These are phyloP conservation scores for Mucor saturninus DNA, from an alignment of 371 early-diverging fungal genomes.

Conservation along the genomic window DNA sequence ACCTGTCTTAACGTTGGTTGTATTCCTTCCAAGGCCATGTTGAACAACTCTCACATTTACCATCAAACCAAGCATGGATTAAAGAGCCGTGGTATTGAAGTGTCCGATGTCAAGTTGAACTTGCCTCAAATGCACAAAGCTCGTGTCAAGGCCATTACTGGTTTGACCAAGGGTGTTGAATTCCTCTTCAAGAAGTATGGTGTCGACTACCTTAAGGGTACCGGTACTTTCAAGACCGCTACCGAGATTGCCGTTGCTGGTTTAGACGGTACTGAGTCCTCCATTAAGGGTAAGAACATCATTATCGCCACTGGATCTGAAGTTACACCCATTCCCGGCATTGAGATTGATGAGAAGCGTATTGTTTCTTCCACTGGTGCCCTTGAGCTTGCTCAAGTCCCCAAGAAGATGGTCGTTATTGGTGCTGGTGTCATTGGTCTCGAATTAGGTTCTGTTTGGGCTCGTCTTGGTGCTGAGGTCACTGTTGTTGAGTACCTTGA, in stretches of 20 bases:
- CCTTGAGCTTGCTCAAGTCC: constrained; percentile 89
- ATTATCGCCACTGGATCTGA: constrained; percentile 98
- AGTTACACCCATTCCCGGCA: constrained; percentile 90
- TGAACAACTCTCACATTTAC: constrained; percentile 97
- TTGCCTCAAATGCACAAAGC: constrained; percentile 88
- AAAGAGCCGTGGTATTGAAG: constrained; percentile 92
- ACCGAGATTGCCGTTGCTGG: constrained; percentile 84
- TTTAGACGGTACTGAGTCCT: constrained; percentile 72
- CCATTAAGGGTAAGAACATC: constrained; percentile 90
- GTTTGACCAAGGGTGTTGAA: constrained; percentile 94
- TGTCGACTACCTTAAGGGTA: constrained; percentile 91
- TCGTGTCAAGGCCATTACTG: constrained; percentile 87
- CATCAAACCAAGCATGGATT: constrained; percentile 93
- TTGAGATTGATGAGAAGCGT: constrained; percentile 92
- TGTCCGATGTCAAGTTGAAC: constrained; percentile 84
- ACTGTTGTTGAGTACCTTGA: constrained; percentile 95
- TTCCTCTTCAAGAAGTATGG: constrained; percentile 96
- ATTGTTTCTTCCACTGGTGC: constrained; percentile 98
- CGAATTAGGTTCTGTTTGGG: constrained; percentile 98
- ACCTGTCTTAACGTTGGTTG: constrained; percentile 98
- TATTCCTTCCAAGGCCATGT: constrained; percentile 97
- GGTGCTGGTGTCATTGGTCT: constrained; percentile 99
- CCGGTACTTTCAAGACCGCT: constrained; percentile 79
- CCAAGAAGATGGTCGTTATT: constrained; percentile 97
- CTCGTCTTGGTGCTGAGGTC: constrained; percentile 92